Percentiles rank a stretch among this genome's conserved stretches.
These are phyloP conservation scores for Trichoderma atroviride DNA, from an alignment of 2,329 filamentous ascomycete genomes.

Conservation along the genomic window DNA sequence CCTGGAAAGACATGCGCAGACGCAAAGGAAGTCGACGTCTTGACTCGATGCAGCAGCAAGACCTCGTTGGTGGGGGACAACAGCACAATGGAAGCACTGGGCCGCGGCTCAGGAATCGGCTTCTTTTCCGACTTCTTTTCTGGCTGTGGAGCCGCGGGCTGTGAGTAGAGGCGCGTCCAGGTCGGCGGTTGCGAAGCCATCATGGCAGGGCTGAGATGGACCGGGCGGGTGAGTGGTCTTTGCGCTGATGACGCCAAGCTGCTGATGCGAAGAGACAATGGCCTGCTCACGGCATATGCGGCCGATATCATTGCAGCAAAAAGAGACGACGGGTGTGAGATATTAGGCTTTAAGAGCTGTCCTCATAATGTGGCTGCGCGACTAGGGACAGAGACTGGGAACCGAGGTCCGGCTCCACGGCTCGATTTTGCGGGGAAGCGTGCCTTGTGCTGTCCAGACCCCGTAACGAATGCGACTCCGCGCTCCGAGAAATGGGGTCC, in stretches of 20 bases:
- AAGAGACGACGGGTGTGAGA: neutral
- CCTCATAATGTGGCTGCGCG: neutral
- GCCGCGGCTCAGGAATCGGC: constrained; percentile 52
- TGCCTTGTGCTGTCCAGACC: neutral
- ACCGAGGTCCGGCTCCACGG: constrained; percentile 19
- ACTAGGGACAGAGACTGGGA: neutral
- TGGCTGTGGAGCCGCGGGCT: constrained; percentile 21
- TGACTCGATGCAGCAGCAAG: constrained; percentile 82
- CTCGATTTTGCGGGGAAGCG: constrained; percentile 8
- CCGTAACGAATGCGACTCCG: neutral
- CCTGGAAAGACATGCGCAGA: constrained; percentile 96
- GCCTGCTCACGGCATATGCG: constrained; percentile 18
- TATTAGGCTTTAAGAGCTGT: neutral
- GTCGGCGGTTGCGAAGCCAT: constrained; percentile 21
- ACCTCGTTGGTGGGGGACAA: constrained; percentile 86
- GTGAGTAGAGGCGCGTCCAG: constrained; percentile 24
- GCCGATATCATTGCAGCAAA: constrained; percentile 19
- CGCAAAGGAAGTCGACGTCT: constrained; percentile 80
- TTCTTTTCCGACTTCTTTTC: constrained; percentile 32
- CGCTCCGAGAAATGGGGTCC: constrained; percentile 12
- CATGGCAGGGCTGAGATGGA: neutral
- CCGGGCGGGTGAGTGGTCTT: neutral
- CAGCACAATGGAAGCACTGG: constrained; percentile 78
- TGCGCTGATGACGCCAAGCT: neutral
- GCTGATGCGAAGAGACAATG: constrained; percentile 9